Evolutionary conservation across 169 alveolate species (phyloP), one percentile per base, ranked within the genome.

Genomic region (Neospora caninum): DNA sequence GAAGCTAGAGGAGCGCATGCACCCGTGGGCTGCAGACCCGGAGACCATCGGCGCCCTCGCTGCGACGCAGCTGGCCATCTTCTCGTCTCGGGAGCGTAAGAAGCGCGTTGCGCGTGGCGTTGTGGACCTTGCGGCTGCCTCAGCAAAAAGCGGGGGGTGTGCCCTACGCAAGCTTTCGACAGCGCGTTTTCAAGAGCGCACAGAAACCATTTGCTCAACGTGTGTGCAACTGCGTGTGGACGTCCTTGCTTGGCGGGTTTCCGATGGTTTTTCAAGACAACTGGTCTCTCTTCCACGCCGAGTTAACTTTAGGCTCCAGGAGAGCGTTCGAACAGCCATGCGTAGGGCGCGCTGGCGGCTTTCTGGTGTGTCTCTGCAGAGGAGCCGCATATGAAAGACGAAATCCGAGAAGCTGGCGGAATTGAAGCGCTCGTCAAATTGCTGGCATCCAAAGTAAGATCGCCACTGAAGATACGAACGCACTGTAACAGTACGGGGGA

Each of bases 11-110:
- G 98, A 96, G 91, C 96, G 97, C 67, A 95, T 98, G 97, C 99
- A 98, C 93, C 98, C 99, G 18, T 98, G 99, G 99, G 99, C 99
- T 9, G 99, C 98, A 18, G 98, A 98, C 92, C 99, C 99, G 38
- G 97, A 96, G 93, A 98, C 99, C n/a, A 97, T 98, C 53, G 99
- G 99, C 31, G 98, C 99, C n/a, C 96, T 98, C 39, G 98, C 99
- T 16, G 99, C 99, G 54, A 98, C 99, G 31, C 99, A 98, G 95
- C 95, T 98, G 94, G 99, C 99, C n/a, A 98, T 98, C 64, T 95
- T 97, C 43, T 99, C 99, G 31, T 96, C 97, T 0, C 95, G 96
- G 38, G 97, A 96, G 43, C 91, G 95, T 93, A 45, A 64, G 93
- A 29, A 13, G 25, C 38, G 27, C 25, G 78, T 41, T 86, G 78